Percentiles rank a stretch among this genome's conserved stretches.
These are phyloP conservation scores for Erodium chrysanthum DNA, from an alignment of 441 rosid species.

Conservation along the genomic window DNA sequence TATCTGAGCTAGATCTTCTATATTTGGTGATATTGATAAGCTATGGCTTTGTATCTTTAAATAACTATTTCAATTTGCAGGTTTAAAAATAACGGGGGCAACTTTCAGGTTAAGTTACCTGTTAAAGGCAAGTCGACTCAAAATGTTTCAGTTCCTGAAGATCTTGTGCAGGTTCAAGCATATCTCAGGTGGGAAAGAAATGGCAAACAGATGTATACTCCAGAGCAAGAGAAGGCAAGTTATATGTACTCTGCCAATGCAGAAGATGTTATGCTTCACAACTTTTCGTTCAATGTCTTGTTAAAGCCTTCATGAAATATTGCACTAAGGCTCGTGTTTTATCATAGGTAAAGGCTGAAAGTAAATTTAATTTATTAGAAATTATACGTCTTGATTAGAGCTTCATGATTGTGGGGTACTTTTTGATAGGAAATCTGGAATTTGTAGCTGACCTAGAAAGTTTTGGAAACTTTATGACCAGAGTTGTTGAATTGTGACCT, in stretches of 20 bases:
- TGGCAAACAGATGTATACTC: conserved; percentile 76
- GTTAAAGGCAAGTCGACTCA: conserved; percentile 32
- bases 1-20: conserved; percentile 12
- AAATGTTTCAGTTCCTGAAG: conserved; percentile 66
- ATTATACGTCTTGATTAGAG: neutral
- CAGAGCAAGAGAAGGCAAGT: conserved; percentile 87
- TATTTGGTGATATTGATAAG: conserved; percentile 10
- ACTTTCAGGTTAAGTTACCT: conserved; percentile 58
- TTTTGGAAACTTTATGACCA: neutral
- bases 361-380: neutral
- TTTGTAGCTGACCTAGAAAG: conserved; percentile 2
- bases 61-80: conserved; percentile 27
- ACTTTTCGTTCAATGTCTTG: neutral
- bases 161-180: conserved; percentile 89
- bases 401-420: conserved; percentile 1
- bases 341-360: neutral
- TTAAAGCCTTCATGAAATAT: conserved; percentile 5
- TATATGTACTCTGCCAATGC: conserved; percentile 5
- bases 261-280: neutral
- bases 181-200: conserved; percentile 95
- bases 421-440: neutral
- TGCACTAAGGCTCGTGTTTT: neutral
- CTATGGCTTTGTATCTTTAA: conserved; percentile 12
- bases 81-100: conserved; percentile 39
- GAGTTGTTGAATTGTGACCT: neutral